Evolutionary conservation across 1,139 yeast species (phyloP).

Genomic region (Debaryomycetaceae sp.): DNA sequence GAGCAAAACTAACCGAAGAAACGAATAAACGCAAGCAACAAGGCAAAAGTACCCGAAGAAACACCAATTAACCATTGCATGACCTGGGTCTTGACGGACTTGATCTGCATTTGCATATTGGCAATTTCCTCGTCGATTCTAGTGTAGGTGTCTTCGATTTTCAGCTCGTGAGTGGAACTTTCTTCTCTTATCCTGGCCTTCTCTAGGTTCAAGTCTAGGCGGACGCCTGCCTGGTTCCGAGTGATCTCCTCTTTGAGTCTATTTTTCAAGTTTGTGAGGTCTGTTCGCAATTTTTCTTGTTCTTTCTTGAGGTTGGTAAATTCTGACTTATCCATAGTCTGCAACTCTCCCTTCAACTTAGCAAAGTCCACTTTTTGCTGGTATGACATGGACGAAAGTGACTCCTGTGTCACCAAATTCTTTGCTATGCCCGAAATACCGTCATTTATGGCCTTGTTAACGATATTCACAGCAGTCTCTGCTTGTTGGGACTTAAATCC

Average conservation of each 20-base stretch:
- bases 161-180: slow-evolving; percentile 84
- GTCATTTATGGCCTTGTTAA: slow-evolving; percentile 75
- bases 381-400: slow-evolving; percentile 78
- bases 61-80: slow-evolving; percentile 98
- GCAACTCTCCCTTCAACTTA: slow-evolving; percentile 85
- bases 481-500: slow-evolving; percentile 73
- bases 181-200: slow-evolving; percentile 96
- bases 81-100: slow-evolving; percentile 91
- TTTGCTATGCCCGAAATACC: slow-evolving; percentile 74
- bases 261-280: slow-evolving; percentile 81
- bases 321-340: slow-evolving; percentile 83
- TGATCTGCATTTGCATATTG: slow-evolving; percentile 92
- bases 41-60: slow-evolving; percentile 95
- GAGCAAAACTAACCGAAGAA: slow-evolving; percentile 52
- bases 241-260: slow-evolving; percentile 88
- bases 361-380: slow-evolving; percentile 97
- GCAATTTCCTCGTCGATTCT: slow-evolving; percentile 94
- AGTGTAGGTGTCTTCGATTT: slow-evolving; percentile 92
- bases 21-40: slow-evolving; percentile 86
- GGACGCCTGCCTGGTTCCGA: slow-evolving; percentile 84
- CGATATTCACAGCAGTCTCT: slow-evolving; percentile 72
- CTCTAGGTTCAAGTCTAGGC: slow-evolving; percentile 86
- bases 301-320: slow-evolving; percentile 80
- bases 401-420: slow-evolving; percentile 78
- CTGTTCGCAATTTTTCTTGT: slow-evolving; percentile 80